Conservation (phyloP, 441 rosid genomes). For the Flueggea neowawraea region DNA sequence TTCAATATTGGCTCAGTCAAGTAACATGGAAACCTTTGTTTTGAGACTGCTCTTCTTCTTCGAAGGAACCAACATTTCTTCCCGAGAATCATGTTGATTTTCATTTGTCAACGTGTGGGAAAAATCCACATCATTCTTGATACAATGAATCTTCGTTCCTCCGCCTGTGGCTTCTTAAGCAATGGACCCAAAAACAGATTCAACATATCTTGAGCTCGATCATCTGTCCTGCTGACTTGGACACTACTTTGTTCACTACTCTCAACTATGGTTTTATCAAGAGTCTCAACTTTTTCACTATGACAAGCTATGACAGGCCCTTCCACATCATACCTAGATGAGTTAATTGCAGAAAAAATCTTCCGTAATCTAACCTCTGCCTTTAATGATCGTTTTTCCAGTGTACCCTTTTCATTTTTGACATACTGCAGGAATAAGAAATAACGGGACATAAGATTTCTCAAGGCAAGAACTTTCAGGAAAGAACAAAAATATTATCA, state of each 20-base stretch:
- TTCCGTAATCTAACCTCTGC: constrained; percentile 11
- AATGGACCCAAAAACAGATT: constrained; percentile 52
- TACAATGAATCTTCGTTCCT: constrained; percentile 17
- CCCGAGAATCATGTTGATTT: constrained; percentile 19
- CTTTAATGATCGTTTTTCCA: constrained; percentile 6
- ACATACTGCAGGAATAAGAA: constrained; percentile 8
- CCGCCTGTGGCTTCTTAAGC: constrained; percentile 33
- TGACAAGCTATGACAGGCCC: constrained; percentile 11
- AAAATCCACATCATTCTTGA: constrained; percentile 14
- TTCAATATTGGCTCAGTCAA: constrained; percentile 21
- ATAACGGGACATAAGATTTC: too few relatives aligned
- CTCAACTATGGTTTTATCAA: constrained; percentile 11
- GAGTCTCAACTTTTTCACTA: constrained; percentile 5
- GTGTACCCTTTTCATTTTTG: constrained; percentile 19
- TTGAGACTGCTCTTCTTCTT: constrained; percentile 50
- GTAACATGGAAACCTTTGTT: constrained; percentile 41
- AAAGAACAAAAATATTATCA: background rate
- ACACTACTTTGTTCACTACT: constrained; percentile 14
- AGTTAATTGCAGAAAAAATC: background rate
- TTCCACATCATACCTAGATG: constrained; percentile 11
- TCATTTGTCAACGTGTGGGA: constrained; percentile 14
- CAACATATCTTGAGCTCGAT: constrained; percentile 58
- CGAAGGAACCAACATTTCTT: constrained; percentile 16
- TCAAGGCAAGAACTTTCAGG: background rate
- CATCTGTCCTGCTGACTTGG: constrained; percentile 23